Evolutionary conservation across 1,139 yeast species (phyloP).

Genomic region (Suhomyces panamericanus): DNA sequence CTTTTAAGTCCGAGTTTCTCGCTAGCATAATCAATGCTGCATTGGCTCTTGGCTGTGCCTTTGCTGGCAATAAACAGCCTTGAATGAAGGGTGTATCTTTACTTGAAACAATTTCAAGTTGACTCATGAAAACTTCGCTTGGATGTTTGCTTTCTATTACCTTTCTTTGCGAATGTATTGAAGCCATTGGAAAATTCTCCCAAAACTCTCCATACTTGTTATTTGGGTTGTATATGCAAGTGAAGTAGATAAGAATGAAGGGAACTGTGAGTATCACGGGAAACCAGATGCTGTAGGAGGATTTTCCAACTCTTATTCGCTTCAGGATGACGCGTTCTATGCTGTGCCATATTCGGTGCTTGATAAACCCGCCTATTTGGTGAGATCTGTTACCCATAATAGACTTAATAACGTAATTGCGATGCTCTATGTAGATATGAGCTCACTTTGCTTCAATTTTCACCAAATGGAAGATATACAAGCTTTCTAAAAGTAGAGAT

Average conservation of each 20-base stretch:
- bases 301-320: constrained; percentile 1
- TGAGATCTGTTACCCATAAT: no score
- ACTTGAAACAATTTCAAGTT: constrained; percentile 28
- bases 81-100: constrained; percentile 47
- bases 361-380: no score
- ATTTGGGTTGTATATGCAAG: not conserved
- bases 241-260: not conserved
- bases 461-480: no score
- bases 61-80: constrained; percentile 52
- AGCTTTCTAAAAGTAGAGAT: no score
- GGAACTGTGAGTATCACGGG: not conserved
- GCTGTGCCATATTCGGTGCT: not conserved
- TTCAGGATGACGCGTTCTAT: not conserved
- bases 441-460: no score
- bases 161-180: not conserved
- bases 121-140: constrained; percentile 25
- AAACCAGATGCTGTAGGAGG: not conserved
- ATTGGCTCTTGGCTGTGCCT: constrained; percentile 47
- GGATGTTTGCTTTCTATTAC: not conserved
- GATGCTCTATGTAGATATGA: no score
- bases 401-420: no score
- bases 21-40: constrained; percentile 87
- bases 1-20: constrained; percentile 69
- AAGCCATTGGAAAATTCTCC: constrained; percentile 4
- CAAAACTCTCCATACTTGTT: constrained; percentile 8